phyloP scores from a whole-genome alignment of 345 rosid genomes.

The Eucalyptus cloeziana region DNA sequence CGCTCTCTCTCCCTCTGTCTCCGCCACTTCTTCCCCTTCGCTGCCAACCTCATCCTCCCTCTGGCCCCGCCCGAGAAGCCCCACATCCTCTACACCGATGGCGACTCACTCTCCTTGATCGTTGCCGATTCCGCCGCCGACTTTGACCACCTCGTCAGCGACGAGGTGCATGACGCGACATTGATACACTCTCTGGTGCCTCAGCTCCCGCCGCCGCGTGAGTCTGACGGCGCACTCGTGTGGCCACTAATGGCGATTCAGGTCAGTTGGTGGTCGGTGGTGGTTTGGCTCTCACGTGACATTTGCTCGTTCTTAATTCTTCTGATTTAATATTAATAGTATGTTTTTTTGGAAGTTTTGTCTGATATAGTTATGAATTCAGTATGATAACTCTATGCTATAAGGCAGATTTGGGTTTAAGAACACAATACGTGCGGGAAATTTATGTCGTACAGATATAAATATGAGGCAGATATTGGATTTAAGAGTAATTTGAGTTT shows the following conservation, averaged over 20 bases:
- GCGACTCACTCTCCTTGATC: conserved; percentile 1
- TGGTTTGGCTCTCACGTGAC: neutral
- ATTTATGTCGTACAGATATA: neutral
- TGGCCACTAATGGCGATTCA: conserved; percentile 16
- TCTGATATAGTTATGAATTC: neutral
- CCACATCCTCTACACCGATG: neutral
- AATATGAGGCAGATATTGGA: neutral
- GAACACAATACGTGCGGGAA: neutral
- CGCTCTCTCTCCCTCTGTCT: conserved; percentile 36
- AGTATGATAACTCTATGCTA: neutral
- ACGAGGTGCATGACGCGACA: neutral
- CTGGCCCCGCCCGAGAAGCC: conserved; percentile 6
- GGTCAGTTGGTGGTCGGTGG: neutral
- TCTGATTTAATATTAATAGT: accelerated
- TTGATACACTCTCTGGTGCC: conserved; percentile 14
- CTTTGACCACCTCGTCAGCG: neutral
- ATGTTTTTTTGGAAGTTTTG: neutral
- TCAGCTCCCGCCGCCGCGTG: neutral
- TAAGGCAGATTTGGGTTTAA: too few relatives aligned
- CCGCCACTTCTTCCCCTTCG: conserved; percentile 31
- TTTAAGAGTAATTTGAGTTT: neutral
- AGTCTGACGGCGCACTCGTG: neutral
- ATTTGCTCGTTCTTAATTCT: neutral
- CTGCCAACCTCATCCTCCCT: conserved; percentile 7
- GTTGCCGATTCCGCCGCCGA: conserved; percentile 12